Evolutionary conservation across 208 protist genomes (phyloP), one percentile per base, ranked within the genome.

Genomic region (Lotmaria passim): DNA sequence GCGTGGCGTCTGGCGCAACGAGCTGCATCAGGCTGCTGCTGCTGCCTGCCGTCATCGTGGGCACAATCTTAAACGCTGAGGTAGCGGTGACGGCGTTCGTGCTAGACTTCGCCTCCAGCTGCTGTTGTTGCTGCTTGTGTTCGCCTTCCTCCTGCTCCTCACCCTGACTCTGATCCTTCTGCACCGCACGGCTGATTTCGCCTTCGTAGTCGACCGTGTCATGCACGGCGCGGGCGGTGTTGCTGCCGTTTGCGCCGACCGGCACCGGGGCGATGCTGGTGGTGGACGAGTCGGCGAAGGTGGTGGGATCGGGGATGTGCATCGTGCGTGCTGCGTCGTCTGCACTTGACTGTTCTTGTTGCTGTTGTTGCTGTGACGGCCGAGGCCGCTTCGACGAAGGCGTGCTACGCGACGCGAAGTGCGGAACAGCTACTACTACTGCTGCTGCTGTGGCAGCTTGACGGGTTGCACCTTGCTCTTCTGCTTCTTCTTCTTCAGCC

Each of bases 221-320:
- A n/a, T 69, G 60, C 46, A 60, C 56, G 31, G 38, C 24, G 39
- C 47, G 12, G 7, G 48, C 24, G 33, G 26, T 34, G 8, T 10
- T n/a, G 11, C 19, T 31, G 2, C 43, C 23, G 8, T 34, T 41
- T 2, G 60, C 26, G 31, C n/a, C 15, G 0, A 5, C 46, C 31
- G 47, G 19, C 46, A 53, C 21, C n/a, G 60, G 60, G 2, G 60
- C 53, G 46, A 56, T 23, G 24, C 19, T 56, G 23, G 28, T 43
- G 0, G 62, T 23, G 36, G 62, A 68, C 41, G 60, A 26, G 44
- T 75, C 61, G 3, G 44, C 53, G 33, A 75, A 75, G n/a, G 60
- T 69, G 44, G 52, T 63, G 52, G 41, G 58, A 41, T 75, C 53
- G 10, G 69, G 69, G 19, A 75, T 75, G 53, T 64, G 61, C 69